Base-by-base conservation (phyloP, 768 basidiomycete species). In the Auriscalpium vulgare region DNA sequence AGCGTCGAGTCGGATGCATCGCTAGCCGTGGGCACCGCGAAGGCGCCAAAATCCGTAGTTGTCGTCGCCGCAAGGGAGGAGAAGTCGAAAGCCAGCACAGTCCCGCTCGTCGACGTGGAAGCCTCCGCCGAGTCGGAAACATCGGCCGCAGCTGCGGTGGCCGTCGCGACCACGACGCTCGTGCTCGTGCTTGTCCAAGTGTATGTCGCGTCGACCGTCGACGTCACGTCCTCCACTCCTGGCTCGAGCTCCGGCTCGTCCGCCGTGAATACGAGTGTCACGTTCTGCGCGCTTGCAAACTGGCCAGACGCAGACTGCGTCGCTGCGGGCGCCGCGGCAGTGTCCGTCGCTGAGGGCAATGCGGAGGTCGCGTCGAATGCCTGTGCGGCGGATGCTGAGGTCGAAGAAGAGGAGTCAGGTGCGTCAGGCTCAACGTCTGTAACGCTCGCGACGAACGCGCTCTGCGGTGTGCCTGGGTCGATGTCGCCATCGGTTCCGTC, bases 261-360 rank as follows among this genome's bases (percentile, higher is more conserved):
- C 8, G 81, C 75, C 3, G 73, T 72, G 65, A 83, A 84, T 21
- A 79, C 68, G n/a, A 86, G 72, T 0, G 76, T 76, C 7, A 83
- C 81, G 54, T 77, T 78, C 65, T 72, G 72, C 8, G 70, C 62
- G 21, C 57, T 45, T 8, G 65, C 54, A 46, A 46, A 29, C 37
- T 62, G 57, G 21, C 49, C 63, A 46, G 66, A 64, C 0, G 54
- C 38, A 37, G 57, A 37, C 14, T 64, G 53, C 16, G 35, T 51
- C 3, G 55, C 37, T 9, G 11, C 35, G 17, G 46, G 44, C 17
- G 55, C 55, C 62, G 17, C n/a, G 21, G 37, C 35, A 10, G 50
- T 50, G 29, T 56, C 47, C 23, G 50, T 34, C 11, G 58, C 10
- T 16, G 47, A 14, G 35, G 45, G 47, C 40, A 23, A 44, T 37